Evolutionary conservation across 2,329 filamentous ascomycete genomes (phyloP), one percentile per base, ranked within the genome.

Genomic region (Pseudogymnoascus sp.): DNA sequence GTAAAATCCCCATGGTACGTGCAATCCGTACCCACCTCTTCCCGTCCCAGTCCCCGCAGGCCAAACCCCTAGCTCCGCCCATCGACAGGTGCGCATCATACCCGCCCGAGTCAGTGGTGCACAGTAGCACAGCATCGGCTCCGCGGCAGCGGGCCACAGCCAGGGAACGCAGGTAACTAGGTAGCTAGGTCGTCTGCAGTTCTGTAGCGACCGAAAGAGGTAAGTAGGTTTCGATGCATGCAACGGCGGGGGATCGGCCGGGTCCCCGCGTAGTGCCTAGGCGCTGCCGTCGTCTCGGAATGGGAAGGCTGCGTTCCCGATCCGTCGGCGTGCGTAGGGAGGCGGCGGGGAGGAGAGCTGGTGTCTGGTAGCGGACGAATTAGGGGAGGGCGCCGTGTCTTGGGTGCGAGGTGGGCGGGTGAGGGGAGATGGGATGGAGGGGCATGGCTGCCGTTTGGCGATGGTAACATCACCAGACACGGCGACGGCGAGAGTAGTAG

Each of bases 31-130:
- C 8, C 44, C 44, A 28, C 44, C 23, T 5, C 44, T 50, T 50
- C 44, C 44, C 44, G 44, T 31, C 44, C 23, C 44, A 6, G 4
- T 53, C 44, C 44, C 44, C 23, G 14, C 23, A 53, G 14, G 10
- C 44, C 23, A 53, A 53, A 53, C 44, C 44, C 44, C 44, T 53
- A 53, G 44, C 44, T 53, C 44, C 44, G 44, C 23, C 44, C 44
- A 28, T 53, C 23, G 23, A 53, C 44, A 53, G 44, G 44, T 53
- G 23, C 23, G 25, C 10, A 53, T 12, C 44, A 28, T 50, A 53
- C 44, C 44, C 44, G 44, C 23, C 44, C 44, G 44, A 53, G 44
- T 53, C 44, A 53, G 44, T 31, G 23, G 44, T 50, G 23, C 7
- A 53, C 44, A 53, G 44, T 53, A 50, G 44, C 23, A 50, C 44